Evolutionary conservation across 164 flowering plant genomes (phyloP).

Genomic region (Magnolia sinica): DNA sequence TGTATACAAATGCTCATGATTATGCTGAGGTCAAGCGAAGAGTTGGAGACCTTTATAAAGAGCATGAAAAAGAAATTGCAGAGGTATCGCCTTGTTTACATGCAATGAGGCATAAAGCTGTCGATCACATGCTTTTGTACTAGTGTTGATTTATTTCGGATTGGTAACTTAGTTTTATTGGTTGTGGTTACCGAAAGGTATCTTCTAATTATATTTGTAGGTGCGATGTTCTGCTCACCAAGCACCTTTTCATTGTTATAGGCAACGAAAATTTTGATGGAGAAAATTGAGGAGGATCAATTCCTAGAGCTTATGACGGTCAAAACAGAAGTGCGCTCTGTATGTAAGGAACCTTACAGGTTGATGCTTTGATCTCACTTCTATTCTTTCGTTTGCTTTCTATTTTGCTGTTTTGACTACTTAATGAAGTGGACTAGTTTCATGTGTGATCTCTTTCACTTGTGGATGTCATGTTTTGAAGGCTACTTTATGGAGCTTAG

Average conservation of each 20-base stretch:
- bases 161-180: not conserved
- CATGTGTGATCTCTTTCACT: not conserved
- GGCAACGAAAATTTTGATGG: constrained; percentile 77
- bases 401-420: not conserved
- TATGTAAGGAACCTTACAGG: constrained; percentile 98
- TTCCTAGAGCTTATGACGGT: constrained; percentile 76
- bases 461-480: not conserved
- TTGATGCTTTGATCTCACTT: constrained; percentile 18
- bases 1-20: constrained; percentile 87
- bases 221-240: not conserved
- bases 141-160: not conserved
- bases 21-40: constrained; percentile 73
- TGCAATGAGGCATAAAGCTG: not conserved
- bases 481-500: not conserved
- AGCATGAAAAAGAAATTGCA: constrained; percentile 79
- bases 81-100: constrained; percentile 51
- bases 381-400: not conserved
- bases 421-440: not conserved
- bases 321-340: constrained; percentile 74
- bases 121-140: not conserved
- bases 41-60: constrained; percentile 66
- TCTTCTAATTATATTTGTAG: not conserved
- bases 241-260: constrained; percentile 20
- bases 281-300: constrained; percentile 84
- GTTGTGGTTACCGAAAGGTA: not conserved